A percentile compares a stretch with the other conserved stretches of the same genome.
Conservation (phyloP, 2,329 filamentous ascomycete genomes). For the Cladophialophora immunda region DNA sequence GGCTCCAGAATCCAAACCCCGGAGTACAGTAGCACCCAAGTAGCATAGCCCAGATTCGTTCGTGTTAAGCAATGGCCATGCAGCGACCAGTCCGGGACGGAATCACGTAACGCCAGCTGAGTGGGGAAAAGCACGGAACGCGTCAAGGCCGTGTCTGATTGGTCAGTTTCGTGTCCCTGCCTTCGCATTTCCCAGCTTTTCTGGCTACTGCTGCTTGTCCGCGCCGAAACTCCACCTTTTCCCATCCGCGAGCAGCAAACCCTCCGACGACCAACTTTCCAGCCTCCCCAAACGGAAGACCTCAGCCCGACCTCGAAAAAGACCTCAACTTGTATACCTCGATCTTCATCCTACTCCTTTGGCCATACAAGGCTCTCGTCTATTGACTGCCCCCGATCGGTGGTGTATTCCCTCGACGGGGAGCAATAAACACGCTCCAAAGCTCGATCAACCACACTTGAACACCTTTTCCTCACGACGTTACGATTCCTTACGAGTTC, state of each 20-base stretch:
- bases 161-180: not conserved
- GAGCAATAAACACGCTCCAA: slow-evolving; percentile 26
- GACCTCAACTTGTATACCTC: slow-evolving; percentile 19
- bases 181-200: slow-evolving; percentile 7
- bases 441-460: slow-evolving; percentile 18
- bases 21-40: not conserved
- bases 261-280: slow-evolving; percentile 32
- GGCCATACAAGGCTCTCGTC: slow-evolving; percentile 24
- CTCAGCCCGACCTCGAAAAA: slow-evolving; percentile 32
- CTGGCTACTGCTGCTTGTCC: slow-evolving; percentile 13
- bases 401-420: slow-evolving; percentile 32
- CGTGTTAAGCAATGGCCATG: not conserved
- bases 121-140: slow-evolving; percentile 11
- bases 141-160: not conserved
- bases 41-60: slow-evolving; percentile 8
- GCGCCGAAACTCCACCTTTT: slow-evolving; percentile 28
- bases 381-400: slow-evolving; percentile 26
- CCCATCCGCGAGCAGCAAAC: slow-evolving; percentile 20
- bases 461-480: slow-evolving; percentile 31
- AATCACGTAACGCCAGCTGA: slow-evolving; percentile 6
- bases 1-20: slow-evolving; percentile 8
- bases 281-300: slow-evolving; percentile 22
- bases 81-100: not conserved
- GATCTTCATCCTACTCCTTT: slow-evolving; percentile 20
- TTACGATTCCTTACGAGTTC: slow-evolving; percentile 29